Evolutionary conservation across 176 grass and related monocot species (phyloP).

Genomic region (Juncus effusus): DNA sequence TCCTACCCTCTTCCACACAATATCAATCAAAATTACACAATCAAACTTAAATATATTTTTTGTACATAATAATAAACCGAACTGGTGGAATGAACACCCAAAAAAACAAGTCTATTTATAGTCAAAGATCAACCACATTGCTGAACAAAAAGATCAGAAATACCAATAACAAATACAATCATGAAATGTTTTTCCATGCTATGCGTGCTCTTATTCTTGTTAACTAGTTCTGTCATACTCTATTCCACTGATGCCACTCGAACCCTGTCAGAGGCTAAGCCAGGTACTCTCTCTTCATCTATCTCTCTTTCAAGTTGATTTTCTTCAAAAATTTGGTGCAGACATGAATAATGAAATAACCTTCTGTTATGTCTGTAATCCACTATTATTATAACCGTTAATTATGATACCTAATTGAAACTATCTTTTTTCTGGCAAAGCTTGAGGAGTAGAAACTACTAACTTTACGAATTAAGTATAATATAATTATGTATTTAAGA

Average conservation of each 20-base stretch:
- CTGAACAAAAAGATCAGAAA: neutral
- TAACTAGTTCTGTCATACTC: neutral
- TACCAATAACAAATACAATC: neutral
- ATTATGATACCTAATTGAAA: no score
- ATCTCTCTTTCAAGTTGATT: neutral
- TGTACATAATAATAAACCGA: no score
- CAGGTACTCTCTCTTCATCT: neutral
- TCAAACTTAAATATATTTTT: no score
- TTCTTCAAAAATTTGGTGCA: neutral
- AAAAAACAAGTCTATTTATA: neutral
- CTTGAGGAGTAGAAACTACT: no score
- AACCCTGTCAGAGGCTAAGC: neutral
- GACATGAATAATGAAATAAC: neutral
- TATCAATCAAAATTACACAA: no score
- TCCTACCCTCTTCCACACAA: no score
- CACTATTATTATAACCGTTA: no score
- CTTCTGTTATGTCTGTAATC: neutral
- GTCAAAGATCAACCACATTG: neutral
- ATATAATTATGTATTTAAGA: no score
- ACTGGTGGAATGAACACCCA: no score
- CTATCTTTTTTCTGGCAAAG: no score
- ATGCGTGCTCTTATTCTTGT: neutral
- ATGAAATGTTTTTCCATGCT: neutral
- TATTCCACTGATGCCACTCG: constrained; percentile 1
- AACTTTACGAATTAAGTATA: no score